These are phyloP conservation scores for Hylodesmum podocarpum DNA, from an alignment of 306 rosid genomes.

Conservation along the genomic window DNA sequence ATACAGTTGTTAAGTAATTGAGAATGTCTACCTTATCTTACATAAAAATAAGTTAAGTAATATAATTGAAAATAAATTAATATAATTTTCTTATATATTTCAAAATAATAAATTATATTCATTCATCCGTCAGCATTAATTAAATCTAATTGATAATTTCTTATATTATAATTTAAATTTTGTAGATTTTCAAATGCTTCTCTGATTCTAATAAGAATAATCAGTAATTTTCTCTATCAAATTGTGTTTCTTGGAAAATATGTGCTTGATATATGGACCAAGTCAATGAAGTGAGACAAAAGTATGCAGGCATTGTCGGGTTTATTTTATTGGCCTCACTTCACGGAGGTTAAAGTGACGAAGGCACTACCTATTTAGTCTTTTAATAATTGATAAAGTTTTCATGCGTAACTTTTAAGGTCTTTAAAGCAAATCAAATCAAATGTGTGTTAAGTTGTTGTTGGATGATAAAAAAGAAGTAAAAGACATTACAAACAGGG, in stretches of 20 bases:
- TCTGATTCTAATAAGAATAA: not conserved
- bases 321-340: not conserved
- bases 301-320: conserved; percentile 21
- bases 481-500: not conserved
- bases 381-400: not conserved
- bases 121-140: too few relatives aligned
- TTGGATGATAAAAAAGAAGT: not conserved
- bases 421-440: conserved; percentile 22
- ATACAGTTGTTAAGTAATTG: not conserved
- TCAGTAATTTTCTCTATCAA: not conserved
- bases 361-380: not conserved
- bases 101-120: too few relatives aligned
- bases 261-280: not conserved
- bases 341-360: conserved; percentile 4
- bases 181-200: not conserved
- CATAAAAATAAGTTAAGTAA: too few relatives aligned
- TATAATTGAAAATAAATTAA: too few relatives aligned
- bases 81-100: too few relatives aligned
- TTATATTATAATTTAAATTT: not conserved
- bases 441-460: not conserved
- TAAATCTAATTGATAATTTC: too few relatives aligned
- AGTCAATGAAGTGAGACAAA: not conserved
- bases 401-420: conserved; percentile 28
- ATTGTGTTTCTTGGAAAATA: not conserved
- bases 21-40: too few relatives aligned